Conservation (phyloP, 768 basidiomycete species). For the Leucocoprinus sp. region DNA sequence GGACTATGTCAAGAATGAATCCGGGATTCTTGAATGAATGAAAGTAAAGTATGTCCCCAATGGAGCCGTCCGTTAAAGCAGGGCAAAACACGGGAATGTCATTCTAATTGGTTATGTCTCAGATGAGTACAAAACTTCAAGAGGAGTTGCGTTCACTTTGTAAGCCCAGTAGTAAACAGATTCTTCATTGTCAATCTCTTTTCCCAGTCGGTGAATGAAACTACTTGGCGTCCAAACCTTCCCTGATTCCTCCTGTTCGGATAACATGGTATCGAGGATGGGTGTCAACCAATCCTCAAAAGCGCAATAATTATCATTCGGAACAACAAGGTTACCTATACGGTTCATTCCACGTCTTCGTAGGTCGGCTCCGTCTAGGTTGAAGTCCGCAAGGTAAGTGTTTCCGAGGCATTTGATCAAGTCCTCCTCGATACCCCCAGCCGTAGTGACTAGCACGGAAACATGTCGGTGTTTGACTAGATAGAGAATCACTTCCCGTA, state of each 20-base stretch:
- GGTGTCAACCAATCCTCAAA: constrained; percentile 99
- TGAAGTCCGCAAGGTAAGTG: constrained; percentile 91
- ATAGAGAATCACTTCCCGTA: constrained; percentile 86
- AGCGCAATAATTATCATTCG: constrained; percentile 98
- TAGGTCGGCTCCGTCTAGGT: constrained; percentile 82
- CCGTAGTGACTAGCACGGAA: constrained; percentile 88
- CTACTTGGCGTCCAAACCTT: constrained; percentile 87
- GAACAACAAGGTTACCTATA: constrained; percentile 92
- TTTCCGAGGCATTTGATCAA: constrained; percentile 98
- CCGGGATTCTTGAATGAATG: constrained; percentile 88
- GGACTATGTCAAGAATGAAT: constrained; percentile 86
- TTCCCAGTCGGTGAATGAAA: constrained; percentile 88
- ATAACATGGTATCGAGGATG: constrained; percentile 83
- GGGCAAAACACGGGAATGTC: constrained; percentile 98
- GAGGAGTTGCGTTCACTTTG: constrained; percentile 58
- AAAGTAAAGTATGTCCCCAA: constrained; percentile 99
- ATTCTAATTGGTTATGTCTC: constrained; percentile 54
- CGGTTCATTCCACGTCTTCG: constrained; percentile 91
- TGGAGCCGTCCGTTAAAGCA: constrained; percentile 93
- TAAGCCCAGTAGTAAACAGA: constrained; percentile 99
- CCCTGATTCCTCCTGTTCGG: constrained; percentile 69
- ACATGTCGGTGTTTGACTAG: constrained; percentile 92
- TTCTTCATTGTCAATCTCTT: constrained; percentile 95
- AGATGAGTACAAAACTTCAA: constrained; percentile 11
- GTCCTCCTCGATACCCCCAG: constrained; percentile 98